A percentile compares a stretch with the other conserved stretches of the same genome.
Evolutionary conservation across 305 asterid species (phyloP).

Genomic region (Fraxinus baroniana): DNA sequence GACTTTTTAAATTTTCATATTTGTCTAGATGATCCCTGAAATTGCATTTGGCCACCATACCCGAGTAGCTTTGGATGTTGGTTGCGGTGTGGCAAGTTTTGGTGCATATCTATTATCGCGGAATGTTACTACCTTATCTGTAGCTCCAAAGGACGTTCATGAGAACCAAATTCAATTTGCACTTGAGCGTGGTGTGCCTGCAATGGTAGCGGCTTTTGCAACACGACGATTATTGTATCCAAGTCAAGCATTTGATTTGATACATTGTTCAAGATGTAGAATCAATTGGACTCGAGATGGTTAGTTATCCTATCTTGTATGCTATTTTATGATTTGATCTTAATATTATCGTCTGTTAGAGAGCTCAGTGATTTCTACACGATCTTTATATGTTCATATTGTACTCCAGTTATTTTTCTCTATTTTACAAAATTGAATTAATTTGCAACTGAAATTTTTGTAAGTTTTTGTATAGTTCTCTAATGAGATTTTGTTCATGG

Average conservation of each 20-base stretch:
- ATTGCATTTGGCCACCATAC: conserved; percentile 82
- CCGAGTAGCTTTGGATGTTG: conserved; percentile 84
- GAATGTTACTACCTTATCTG: conserved; percentile 72
- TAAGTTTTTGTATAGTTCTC: background rate
- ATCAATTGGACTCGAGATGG: conserved; percentile 98
- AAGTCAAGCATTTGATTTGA: conserved; percentile 87
- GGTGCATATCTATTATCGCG: conserved; percentile 85
- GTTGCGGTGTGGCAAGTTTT: conserved; percentile 98
- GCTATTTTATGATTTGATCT: conserved; percentile 16
- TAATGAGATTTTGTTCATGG: background rate
- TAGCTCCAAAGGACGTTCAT: conserved; percentile 95
- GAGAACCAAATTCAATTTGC: conserved; percentile 98
- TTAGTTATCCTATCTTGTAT: conserved; percentile 34
- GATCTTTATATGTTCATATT: background rate
- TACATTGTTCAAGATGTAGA: conserved; percentile 94
- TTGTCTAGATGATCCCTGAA: conserved; percentile 77
- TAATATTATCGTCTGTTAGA: background rate
- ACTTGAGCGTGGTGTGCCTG: conserved; percentile 96
- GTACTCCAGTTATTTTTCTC: background rate
- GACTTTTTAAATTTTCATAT: background rate
- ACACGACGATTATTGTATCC: conserved; percentile 77
- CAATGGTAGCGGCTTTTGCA: conserved; percentile 90
- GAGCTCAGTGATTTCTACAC: background rate
- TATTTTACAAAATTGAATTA: background rate
- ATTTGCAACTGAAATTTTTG: background rate